Conservation (phyloP, 2,329 filamentous ascomycete species). For the Penicillium sp. region DNA sequence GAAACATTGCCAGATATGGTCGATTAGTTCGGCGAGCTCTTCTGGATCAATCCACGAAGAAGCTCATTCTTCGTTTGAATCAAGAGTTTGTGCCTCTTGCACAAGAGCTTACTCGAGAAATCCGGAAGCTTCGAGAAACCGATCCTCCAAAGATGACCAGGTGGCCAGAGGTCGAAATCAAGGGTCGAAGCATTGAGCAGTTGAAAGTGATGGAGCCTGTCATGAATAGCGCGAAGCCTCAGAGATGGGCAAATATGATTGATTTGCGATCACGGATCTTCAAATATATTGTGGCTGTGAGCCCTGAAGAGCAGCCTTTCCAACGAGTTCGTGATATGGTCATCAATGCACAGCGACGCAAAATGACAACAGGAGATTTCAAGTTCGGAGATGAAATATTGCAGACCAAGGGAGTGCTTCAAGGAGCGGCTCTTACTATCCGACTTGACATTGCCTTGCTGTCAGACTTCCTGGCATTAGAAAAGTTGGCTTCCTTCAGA, state of each 20-base stretch:
- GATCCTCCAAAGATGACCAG: not conserved
- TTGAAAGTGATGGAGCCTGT: slow-evolving; percentile 23
- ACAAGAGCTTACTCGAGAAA: slow-evolving; percentile 26
- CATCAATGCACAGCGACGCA: slow-evolving; percentile 30
- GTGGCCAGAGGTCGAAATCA: slow-evolving; percentile 5
- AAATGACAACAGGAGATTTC: slow-evolving; percentile 23
- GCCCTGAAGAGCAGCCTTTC: slow-evolving; percentile 42
- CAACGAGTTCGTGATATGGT: slow-evolving; percentile 37
- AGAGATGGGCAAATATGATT: slow-evolving; percentile 26
- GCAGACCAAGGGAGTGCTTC: slow-evolving; percentile 41
- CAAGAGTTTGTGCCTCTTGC: slow-evolving; percentile 44
- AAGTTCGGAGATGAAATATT: slow-evolving; percentile 32
- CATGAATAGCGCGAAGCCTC: slow-evolving; percentile 21
- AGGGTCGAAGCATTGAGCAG: slow-evolving; percentile 22
- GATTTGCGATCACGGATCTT: slow-evolving; percentile 30
- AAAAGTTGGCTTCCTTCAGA: not conserved
- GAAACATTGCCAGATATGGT: slow-evolving; percentile 61
- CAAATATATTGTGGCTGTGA: slow-evolving; percentile 33
- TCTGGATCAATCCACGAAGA: slow-evolving; percentile 65
- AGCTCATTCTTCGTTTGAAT: slow-evolving; percentile 60
- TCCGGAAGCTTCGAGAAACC: not conserved
- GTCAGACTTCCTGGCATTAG: slow-evolving; percentile 41
- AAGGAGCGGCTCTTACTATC: slow-evolving; percentile 48
- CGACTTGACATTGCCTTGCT: slow-evolving; percentile 53
- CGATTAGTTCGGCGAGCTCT: slow-evolving; percentile 61